These are phyloP conservation scores for Mangifera indica DNA, from an alignment of 345 rosid genomes.

Conservation along the genomic window DNA sequence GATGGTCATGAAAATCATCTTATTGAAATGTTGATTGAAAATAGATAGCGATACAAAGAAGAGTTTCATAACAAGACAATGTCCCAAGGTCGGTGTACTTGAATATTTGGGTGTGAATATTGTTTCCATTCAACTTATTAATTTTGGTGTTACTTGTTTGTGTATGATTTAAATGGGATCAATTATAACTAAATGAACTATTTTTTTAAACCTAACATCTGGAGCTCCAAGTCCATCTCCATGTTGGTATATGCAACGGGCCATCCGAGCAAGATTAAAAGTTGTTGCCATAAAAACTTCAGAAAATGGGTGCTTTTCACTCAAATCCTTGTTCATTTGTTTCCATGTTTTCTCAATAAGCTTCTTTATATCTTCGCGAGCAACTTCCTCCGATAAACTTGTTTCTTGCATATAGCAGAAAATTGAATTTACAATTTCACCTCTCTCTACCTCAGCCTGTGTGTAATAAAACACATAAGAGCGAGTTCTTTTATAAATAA, in stretches of 20 bases:
- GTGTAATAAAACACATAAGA: background rate
- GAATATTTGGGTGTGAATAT: no score
- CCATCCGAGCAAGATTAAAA: slow-evolving; percentile 31
- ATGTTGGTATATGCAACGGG: slow-evolving; percentile 32
- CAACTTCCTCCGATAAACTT: slow-evolving; percentile 28
- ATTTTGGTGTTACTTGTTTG: background rate
- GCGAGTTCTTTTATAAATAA: background rate
- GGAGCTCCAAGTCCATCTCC: slow-evolving; percentile 48
- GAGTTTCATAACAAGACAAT: no score
- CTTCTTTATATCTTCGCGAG: slow-evolving; percentile 23
- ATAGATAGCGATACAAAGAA: no score
- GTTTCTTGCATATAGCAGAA: slow-evolving; percentile 35
- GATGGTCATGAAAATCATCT: no score
- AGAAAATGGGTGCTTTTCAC: slow-evolving; percentile 11
- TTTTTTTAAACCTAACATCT: slow-evolving; percentile 20
- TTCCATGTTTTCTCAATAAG: slow-evolving; percentile 37
- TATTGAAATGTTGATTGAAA: no score
- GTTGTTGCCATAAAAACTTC: slow-evolving; percentile 23
- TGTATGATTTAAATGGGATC: slow-evolving; percentile 29
- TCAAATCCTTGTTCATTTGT: slow-evolving; percentile 30
- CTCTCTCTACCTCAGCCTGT: slow-evolving; percentile 49
- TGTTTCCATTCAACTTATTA: no score
- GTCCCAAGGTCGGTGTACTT: no score
- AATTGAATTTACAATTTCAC: slow-evolving; percentile 33
- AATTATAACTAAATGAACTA: slow-evolving; percentile 29